Base-by-base conservation (phyloP, 805 yeast species). In the Metschnikowia gelsemii region DNA sequence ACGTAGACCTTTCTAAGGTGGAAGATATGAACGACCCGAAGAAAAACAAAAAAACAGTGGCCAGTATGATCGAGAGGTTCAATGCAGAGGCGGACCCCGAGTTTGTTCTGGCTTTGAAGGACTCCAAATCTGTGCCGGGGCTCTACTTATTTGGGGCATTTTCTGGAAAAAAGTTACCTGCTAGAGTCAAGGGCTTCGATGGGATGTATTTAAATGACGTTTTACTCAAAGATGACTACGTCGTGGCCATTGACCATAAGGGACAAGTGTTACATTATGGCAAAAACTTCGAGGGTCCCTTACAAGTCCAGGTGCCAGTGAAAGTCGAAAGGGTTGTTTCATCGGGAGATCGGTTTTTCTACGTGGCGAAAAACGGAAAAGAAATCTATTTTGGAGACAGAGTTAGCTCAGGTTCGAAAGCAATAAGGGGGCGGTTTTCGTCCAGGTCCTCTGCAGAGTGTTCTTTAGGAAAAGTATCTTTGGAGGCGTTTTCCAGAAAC, bases 231-330 rank as follows among this genome's bases (percentile, higher is more conserved):
- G 71, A 70, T 4, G 62, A 57, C 40, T 61, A 62, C 11, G 65
- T 78, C 6, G 80, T 76, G 21, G 88, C 88, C 0, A 76, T 87
- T 13, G 77, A 81, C 46, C 70, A 72, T 1, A 75, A 74, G 12
- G 98, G 97, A 14, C 76, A 84, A 54, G 70, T 88, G 23, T 80
- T 79, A 41, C 85, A 84, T 56, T 87, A 90, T 86, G 79, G 80
- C n/a, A 54, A 60, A 21, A 33, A 8, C 29, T 17, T 35, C 13
- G 20, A 31, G 17, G 43, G 51, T 12, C 59, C 67, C 43, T 55
- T 51, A 17, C 34, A 46, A 37, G 38, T 61, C 4, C 47, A 50
- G 13, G 41, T 66, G 21, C 73, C 73, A 2, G 47, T 32, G 40
- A 65, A 58, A 28, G 54, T 62, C 5, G 43, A 47, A 4, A 51